Base-by-base conservation (phyloP, 192 early-diverging fungal species). In the Linnemannia zychae region DNA sequence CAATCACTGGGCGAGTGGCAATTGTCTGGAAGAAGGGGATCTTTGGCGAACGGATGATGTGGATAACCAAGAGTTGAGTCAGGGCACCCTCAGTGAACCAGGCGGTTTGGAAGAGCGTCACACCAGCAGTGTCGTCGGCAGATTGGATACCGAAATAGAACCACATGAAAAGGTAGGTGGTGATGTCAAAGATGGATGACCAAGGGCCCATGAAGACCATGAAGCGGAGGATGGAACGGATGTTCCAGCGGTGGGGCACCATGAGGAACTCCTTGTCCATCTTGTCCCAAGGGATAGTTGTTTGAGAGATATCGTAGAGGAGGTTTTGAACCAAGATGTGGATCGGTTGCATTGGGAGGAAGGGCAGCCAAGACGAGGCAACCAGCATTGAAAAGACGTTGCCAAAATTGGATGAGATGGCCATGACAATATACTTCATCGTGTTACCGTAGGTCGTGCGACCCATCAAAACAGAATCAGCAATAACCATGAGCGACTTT, bases 341-440 rank as follows among this genome's bases (percentile, higher is more conserved):
- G 70, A 88, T 75, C 17, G 90, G 72, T 13, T 63, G 48, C 90
- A 92, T 92, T 15, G 91, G 90, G 20, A 81, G 67, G 78, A 91
- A 92, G 18, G 90, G 91, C 20, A 92, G 72, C 91, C 91, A 92
- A 18, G 82, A 77, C 5, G 89, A 84, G 28, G 91, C 90, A 9
- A 88, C 69, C 16, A 92, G 72, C 49, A 91, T 72, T 31, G 90
- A 91, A 52, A 91, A 92, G 34, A 90, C 88, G 38, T 91, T 92
- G 17, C 90, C 90, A 68, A 92, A 91, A 70, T 92, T 92, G 73
- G 88, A 87, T 17, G 91, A 91, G 49, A 81, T 80, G n/a, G 90
- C 89, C 90, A 91, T 90, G 67, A 88, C 81, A 74, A 92, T 90
- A 63, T 83, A 87, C 71, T 92, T 92, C 88, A 91, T 88, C 9